phyloP scores from a whole-genome alignment of 345 rosid genomes.

The Gossypium australe region DNA sequence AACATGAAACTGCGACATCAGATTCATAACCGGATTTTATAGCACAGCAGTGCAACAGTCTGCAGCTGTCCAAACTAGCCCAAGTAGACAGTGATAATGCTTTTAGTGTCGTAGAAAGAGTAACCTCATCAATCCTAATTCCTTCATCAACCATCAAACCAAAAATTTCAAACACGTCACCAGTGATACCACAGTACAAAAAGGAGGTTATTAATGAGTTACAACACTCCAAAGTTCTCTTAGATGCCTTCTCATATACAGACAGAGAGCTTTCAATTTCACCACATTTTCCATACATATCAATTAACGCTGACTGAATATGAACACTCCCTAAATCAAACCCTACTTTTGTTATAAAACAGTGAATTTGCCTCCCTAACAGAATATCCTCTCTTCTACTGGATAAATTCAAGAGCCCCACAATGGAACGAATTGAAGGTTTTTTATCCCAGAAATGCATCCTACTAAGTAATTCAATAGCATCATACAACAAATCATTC shows the following conservation, averaged over 20 bases:
- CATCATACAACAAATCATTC: constrained; percentile 35
- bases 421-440: constrained; percentile 54
- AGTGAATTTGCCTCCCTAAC: constrained; percentile 65
- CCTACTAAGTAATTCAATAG: constrained; percentile 47
- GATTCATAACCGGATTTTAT: constrained; percentile 52
- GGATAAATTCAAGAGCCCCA: constrained; percentile 54
- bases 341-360: constrained; percentile 56
- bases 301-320: constrained; percentile 61
- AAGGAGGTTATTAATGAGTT: constrained; percentile 70
- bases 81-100: constrained; percentile 47
- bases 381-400: constrained; percentile 37
- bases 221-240: constrained; percentile 43
- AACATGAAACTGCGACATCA: constrained; percentile 60
- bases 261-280: constrained; percentile 52
- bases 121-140: constrained; percentile 59
- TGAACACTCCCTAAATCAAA: constrained; percentile 36
- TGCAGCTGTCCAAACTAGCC: constrained; percentile 35
- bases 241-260: constrained; percentile 32
- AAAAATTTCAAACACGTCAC: constrained; percentile 63
- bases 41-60: constrained; percentile 53
- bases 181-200: constrained; percentile 45
- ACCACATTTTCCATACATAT: constrained; percentile 76
- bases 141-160: constrained; percentile 71
- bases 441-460: constrained; percentile 70
- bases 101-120: constrained; percentile 55